Evolutionary conservation across 768 basidiomycete genomes (phyloP), one percentile per base, ranked within the genome.

Genomic region (Epithele typhae): DNA sequence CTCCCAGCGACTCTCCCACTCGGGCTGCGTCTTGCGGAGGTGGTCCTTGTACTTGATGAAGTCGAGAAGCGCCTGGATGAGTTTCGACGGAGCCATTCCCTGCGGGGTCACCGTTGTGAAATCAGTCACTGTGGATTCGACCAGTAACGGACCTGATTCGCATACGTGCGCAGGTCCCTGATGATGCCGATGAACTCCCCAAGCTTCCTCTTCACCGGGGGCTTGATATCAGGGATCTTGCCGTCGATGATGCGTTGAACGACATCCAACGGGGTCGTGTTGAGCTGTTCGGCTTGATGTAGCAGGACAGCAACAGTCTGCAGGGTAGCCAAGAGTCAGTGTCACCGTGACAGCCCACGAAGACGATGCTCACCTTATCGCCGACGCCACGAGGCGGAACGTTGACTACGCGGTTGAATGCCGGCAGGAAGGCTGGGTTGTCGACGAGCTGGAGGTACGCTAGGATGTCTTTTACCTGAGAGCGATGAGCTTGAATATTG

Each of bases 361-460:
- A 5, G 4, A 23, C 8, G 18, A 19, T 18, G 38, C 62, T 23
- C 19, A 84, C 89, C 77, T 90, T 91, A 37, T 85, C 82, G 10
- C 91, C 92, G 23, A 92, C 79, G 0, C 79, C 77, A 33, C 89
- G 72, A 37, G 76, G 67, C 0, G 92, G 92, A 0, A 77, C 70
- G 57, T 92, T 91, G 24, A 89, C 70, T 3, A 81, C 78, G n/a
- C 87, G 77, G 8, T 68, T 59, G 51, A 92, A 84, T 0, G 87
- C 87, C 3, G 87, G 84, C 35, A 72, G 64, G 49, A 75, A 81
- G 5, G 64, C 59, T 0, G 83, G 79, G 58, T 92, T 92, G 54
- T 92, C 89, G 2, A 85, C 70, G 3, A 94, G 69, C 59, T 92
- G 91, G 3, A 94, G 70, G 58, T 93, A 93, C 2, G 85, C 82